phyloP scores from a whole-genome alignment of 169 alveolate genomes.

The Plasmodium gonderi region DNA sequence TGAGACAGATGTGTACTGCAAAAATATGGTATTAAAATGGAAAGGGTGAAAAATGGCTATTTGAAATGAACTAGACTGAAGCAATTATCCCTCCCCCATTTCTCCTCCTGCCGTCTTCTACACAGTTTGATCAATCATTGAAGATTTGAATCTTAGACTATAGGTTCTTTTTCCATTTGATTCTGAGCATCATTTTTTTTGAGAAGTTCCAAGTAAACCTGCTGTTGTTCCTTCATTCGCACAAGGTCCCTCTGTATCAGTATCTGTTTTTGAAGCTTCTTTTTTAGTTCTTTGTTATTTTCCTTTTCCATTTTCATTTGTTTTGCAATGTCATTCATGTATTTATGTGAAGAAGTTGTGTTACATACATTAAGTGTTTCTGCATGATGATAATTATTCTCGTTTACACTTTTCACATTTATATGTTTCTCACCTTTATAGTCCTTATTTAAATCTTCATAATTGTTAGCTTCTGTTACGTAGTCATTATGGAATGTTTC shows the following conservation, averaged over 20 bases:
- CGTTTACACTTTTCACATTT: not conserved
- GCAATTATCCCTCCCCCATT: not conserved
- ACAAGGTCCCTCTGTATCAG: slow-evolving; percentile 22
- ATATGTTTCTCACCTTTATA: not conserved
- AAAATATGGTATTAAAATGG: too few relatives aligned
- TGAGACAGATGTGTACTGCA: too few relatives aligned
- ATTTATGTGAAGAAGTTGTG: not conserved
- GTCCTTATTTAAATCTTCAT: not conserved
- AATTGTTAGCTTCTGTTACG: not conserved
- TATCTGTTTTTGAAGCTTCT: slow-evolving; percentile 44
- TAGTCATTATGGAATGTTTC: not conserved
- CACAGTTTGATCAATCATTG: not conserved
- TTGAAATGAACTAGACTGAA: too few relatives aligned
- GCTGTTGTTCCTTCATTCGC: slow-evolving; percentile 36
- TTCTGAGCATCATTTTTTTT: slow-evolving; percentile 17
- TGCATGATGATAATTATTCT: not conserved
- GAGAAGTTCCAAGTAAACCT: slow-evolving; percentile 22
- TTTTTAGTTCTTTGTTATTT: slow-evolving; percentile 39
- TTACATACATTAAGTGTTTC: not conserved
- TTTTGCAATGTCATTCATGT: slow-evolving; percentile 20
- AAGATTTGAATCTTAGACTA: not conserved
- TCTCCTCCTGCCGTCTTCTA: not conserved
- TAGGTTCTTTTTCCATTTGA: not conserved
- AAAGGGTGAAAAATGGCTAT: too few relatives aligned
- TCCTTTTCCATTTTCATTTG: slow-evolving; percentile 6